phyloP scores from a whole-genome alignment of 148 eudicot species.

The Nepenthes mirabilis region DNA sequence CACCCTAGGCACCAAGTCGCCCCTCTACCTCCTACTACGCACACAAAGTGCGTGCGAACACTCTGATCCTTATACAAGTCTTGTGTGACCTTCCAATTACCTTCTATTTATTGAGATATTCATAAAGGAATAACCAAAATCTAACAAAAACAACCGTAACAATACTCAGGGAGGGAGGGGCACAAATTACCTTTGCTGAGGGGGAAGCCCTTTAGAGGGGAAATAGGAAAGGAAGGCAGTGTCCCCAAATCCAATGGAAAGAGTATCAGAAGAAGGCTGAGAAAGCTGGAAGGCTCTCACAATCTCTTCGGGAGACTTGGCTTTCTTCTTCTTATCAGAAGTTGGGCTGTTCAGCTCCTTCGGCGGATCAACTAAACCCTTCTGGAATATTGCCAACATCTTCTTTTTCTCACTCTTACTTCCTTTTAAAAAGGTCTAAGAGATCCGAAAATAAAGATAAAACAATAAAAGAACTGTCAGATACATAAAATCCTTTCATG shows the following conservation, averaged over 20 bases:
- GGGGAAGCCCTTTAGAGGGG: conserved; percentile 25
- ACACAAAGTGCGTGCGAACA: no score
- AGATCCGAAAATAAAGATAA: no score
- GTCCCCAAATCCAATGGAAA: conserved; percentile 49
- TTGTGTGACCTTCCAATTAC: no score
- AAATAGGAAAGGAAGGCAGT: conserved; percentile 58
- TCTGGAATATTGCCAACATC: conserved; percentile 79
- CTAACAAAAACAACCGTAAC: not conserved
- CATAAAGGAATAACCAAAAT: not conserved
- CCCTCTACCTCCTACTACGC: no score
- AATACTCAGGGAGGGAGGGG: not conserved
- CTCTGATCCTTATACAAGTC: no score
- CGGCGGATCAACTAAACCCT: conserved; percentile 62
- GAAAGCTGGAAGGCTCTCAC: conserved; percentile 40
- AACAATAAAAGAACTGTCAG: no score
- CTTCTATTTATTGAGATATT: no score
- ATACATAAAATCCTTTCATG: no score
- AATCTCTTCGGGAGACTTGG: conserved; percentile 43
- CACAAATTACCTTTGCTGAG: conserved; percentile 20
- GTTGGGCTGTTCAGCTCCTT: conserved; percentile 68
- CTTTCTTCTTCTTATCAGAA: conserved; percentile 12
- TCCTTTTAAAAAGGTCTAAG: no score
- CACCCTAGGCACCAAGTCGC: no score
- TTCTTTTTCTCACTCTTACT: conserved; percentile 3
- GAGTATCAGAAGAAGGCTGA: conserved; percentile 22